A percentile compares a stretch with the other conserved stretches of the same genome.
phyloP scores from a whole-genome alignment of 2,329 filamentous ascomycete genomes.

The Ceratocystis variospora region DNA sequence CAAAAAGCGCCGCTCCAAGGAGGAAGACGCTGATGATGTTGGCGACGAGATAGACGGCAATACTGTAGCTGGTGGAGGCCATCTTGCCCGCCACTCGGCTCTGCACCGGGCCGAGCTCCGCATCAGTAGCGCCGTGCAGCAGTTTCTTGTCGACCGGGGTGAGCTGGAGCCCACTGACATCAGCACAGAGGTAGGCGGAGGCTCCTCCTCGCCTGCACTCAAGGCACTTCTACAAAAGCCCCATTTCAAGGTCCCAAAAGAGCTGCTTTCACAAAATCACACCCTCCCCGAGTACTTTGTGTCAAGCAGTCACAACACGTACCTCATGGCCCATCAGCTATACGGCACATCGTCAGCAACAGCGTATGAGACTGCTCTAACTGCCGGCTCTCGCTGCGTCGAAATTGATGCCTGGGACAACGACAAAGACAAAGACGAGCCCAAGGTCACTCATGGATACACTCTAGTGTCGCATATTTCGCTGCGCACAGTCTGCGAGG shows the following conservation, averaged over 20 bases:
- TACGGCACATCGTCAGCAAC: conserved; percentile 47
- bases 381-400: conserved; percentile 52
- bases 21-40: conserved; percentile 36
- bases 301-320: conserved; percentile 61
- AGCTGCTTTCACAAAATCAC: conserved; percentile 42
- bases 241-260: conserved; percentile 42
- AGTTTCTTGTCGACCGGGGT: conserved; percentile 40
- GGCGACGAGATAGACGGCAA: conserved; percentile 38
- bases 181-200: conserved; percentile 32
- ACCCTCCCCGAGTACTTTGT: conserved; percentile 58
- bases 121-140: conserved; percentile 44
- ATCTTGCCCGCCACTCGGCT: conserved; percentile 34
- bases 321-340: conserved; percentile 56
- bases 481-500: conserved; percentile 52
- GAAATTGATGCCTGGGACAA: conserved; percentile 65
- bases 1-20: conserved; percentile 19
- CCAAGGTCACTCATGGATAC: conserved; percentile 57
- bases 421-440: conserved; percentile 44
- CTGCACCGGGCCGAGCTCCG: conserved; percentile 40
- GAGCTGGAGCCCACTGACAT: conserved; percentile 37
- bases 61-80: conserved; percentile 47
- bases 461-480: conserved; percentile 52
- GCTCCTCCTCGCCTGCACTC: conserved; percentile 34
- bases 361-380: conserved; percentile 49
- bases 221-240: conserved; percentile 40